Evolutionary conservation across 2,329 filamentous ascomycete genomes (phyloP), one percentile per base, ranked within the genome.

Genomic region (Ambrosiella xylebori): DNA sequence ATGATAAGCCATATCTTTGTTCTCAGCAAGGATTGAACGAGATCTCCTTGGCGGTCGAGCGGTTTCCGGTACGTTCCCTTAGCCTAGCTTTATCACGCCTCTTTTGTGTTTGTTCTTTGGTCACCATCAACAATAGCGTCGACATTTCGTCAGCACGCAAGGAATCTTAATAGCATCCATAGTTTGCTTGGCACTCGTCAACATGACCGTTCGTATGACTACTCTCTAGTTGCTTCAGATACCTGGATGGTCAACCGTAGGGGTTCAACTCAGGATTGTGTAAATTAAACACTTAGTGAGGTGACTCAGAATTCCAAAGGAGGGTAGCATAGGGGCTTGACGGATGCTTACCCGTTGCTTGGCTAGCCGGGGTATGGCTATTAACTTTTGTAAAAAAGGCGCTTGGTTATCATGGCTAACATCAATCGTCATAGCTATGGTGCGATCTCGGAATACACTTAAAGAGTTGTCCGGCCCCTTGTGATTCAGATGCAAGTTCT

Each of bases 371-470:
- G 27, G 11, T 19, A 9, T 35, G 47, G 39, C 11, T 12, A 35
- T 51, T 51, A 8, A 19, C 11, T 51, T 40, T 7, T 19, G 27
- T 38, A 40, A 54, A 38, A 40, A 54, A 40, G 39, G 52, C 38
- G 39, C 52, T 41, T 54, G 3, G 52, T 35, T 54, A 54, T 54
- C 52, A 13, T 56, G 12, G 39, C 57, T 59, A 55, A 59, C 57
- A 56, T 56, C 53, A 58, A 38, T 49, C 52, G 36, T 59, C 53
- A 56, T 51, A 60, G 59, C 7, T 60, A 54, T 60, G 59, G 59
- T 51, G 59, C 45, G 54, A 56, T 56, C 51, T 60, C 39, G 59
- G 59, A 36, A 51, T 60, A 3, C 54, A 56, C 36, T 44, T 60
- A 57, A 60, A 54, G 38, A 36, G 54, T 39, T 57, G 59, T 45